These are phyloP conservation scores for Glaciozyma martinii DNA, from an alignment of 768 basidiomycete genomes.

Conservation along the genomic window DNA sequence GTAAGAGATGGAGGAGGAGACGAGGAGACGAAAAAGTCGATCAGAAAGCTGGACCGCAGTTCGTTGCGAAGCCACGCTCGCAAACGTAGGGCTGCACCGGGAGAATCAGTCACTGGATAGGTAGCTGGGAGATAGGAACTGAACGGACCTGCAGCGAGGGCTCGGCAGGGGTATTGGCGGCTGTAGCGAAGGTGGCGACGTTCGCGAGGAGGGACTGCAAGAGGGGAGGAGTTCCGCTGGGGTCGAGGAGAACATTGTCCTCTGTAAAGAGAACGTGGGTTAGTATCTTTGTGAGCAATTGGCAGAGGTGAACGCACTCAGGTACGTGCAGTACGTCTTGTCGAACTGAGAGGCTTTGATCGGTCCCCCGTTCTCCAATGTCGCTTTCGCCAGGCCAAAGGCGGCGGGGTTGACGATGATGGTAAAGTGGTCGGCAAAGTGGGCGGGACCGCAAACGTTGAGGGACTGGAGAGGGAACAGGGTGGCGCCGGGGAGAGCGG, in stretches of 20 bases:
- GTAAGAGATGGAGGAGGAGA: too few species aligned
- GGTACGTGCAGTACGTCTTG: slow-evolving; percentile 3
- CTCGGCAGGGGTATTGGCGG: not conserved
- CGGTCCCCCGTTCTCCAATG: slow-evolving; percentile 28
- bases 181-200: not conserved
- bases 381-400: slow-evolving; percentile 33
- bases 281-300: not conserved
- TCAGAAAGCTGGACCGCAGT: not conserved
- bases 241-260: not conserved
- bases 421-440: slow-evolving; percentile 16
- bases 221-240: not conserved
- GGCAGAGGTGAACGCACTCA: not conserved
- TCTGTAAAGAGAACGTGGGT: not conserved
- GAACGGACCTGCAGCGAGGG: not conserved
- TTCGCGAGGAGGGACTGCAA: not conserved
- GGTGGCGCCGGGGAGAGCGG: slow-evolving; percentile 23
- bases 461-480: slow-evolving; percentile 22
- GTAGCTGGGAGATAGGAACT: not conserved
- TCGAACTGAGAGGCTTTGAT: slow-evolving; percentile 22
- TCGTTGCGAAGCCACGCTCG: not conserved
- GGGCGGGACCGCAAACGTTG: slow-evolving; percentile 22
- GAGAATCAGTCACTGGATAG: not conserved
- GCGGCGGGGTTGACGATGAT: slow-evolving; percentile 34
- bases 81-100: not conserved
- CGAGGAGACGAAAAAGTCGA: too few species aligned